Base-by-base conservation (phyloP, 306 rosid genomes). In the Prunus campanulata region DNA sequence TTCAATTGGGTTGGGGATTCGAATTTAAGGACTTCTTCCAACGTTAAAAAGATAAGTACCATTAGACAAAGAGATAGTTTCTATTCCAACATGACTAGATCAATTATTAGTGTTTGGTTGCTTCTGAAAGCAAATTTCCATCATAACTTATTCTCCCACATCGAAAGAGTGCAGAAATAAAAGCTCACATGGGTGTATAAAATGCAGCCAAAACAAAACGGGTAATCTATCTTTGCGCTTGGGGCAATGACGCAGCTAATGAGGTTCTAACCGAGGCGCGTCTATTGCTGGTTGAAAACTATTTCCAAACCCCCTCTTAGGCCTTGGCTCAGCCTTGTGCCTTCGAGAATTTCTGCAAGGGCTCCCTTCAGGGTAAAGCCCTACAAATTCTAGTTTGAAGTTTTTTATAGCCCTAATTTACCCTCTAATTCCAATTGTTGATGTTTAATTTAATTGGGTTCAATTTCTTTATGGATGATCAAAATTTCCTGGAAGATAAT, bases 21-120 rank as follows among this genome's bases (percentile, higher is more conserved):
- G 0, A 35, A 6, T 35, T 35, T 35, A 0, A 0, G 2, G 2
- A 35, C 0, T 2, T 6, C 42, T 6, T 35, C 8, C 0, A 35
- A 35, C 2, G 6, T 14, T 52, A 14, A 19, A 52, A 19, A 52
- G n/a, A 3, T 0, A 35, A 35, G 2, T 35, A 52, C 3, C 59
- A 52, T 11, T 52, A 52, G 6, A 52, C 0, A 11, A 52, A 52
- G 2, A 1, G n/a, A 52, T 52, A 0, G 59, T 52, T 52, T 52
- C 59, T 14, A 52, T 52, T 52, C 59, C 59, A 52, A 11, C 8
- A 52, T 11, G 16, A 52, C n/a, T 52, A 52, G 19, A 52, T 52
- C n/a, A 52, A 52, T 52, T 52, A 19, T 14, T 52, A 52, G 59
- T 52, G 59, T 52, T 52, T 52, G 59, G n/a, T 52, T 52, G 59